Base-by-base conservation (phyloP, 225 moss, liverwort and hornwort genomes). In the Bryoerythrophyllum caledonicum region DNA sequence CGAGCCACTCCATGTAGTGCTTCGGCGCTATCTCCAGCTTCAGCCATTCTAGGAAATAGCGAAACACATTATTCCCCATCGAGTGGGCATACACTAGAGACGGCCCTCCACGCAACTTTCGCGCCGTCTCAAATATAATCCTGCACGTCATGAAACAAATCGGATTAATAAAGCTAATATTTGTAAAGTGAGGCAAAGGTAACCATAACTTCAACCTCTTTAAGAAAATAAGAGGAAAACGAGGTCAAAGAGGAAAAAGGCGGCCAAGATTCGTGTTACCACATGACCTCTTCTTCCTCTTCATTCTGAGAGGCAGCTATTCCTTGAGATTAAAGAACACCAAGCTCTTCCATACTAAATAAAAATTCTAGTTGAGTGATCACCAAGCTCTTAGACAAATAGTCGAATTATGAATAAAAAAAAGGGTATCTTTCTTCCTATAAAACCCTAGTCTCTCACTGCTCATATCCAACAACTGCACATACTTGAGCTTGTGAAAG, bases 41-140 rank as follows among this genome's bases (percentile, higher is more conserved):
- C 88, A 99, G 89, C 99, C 99, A 99, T 73, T 99, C 99, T 57
- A 99, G 57, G 75, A 99, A 99, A 72, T 99, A 99, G 46, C 99
- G 93, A 74, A 99, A 99, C 15, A 99, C 95, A 64, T 95, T 88
- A 75, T 95, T 99, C 14, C 99, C 99, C 86, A 99, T 77, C 26
- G 99, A 99, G 74, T 99, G 99, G 23, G 95, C 99, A 75, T 89
- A 99, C 44, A 99, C 99, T 64, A 99, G 83, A 51, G 95, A 94
- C 59, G 99, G 99, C 24, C 91, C 95, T 82, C 93, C 95, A 74
- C 93, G 93, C 71, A 87, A 84, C 83, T 91, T 95, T 60, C 99
- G 91, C 27, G 91, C 87, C 11, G 93, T 99, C 88, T 99, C 99
- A 60, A 99, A 92, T 70, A 93, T 91, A 67, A 95, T 81, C 88